These are phyloP conservation scores for Steccherinum ochraceum DNA, from an alignment of 768 basidiomycete species.

Conservation along the genomic window DNA sequence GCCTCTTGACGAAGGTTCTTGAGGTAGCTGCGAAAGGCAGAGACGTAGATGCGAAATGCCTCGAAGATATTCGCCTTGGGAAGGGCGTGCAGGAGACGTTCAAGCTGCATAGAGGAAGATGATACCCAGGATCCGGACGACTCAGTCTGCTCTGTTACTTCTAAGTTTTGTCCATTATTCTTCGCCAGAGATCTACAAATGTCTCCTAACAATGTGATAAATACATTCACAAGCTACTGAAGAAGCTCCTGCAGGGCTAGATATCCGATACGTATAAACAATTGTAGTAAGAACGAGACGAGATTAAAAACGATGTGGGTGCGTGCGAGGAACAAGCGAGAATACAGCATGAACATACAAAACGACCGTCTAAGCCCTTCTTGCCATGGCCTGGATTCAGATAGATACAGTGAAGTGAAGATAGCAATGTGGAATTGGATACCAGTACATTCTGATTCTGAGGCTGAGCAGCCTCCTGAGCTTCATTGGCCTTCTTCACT, in stretches of 20 bases:
- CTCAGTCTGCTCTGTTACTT: too few relatives aligned
- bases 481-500: too few relatives aligned
- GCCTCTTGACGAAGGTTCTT: conserved; percentile 47
- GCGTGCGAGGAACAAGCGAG: background rate
- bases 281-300: background rate
- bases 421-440: background rate
- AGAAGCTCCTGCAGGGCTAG: too few relatives aligned
- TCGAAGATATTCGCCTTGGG: conserved; percentile 71
- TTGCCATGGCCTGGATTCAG: too few relatives aligned
- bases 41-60: conserved; percentile 63
- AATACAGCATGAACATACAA: background rate
- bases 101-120: conserved; percentile 60
- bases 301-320: background rate
- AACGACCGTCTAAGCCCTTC: background rate
- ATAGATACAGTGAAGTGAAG: too few relatives aligned
- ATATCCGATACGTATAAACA: background rate
- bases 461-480: too few relatives aligned
- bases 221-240: too few relatives aligned
- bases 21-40: conserved; percentile 51
- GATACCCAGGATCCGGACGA: too few relatives aligned
- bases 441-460: too few relatives aligned
- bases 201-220: too few relatives aligned
- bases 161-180: too few relatives aligned
- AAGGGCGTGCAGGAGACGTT: conserved; percentile 75
- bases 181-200: too few relatives aligned